These are phyloP conservation scores for Clitocybe nebularis DNA, from an alignment of 1,284 basidiomycete genomes.

Conservation along the genomic window DNA sequence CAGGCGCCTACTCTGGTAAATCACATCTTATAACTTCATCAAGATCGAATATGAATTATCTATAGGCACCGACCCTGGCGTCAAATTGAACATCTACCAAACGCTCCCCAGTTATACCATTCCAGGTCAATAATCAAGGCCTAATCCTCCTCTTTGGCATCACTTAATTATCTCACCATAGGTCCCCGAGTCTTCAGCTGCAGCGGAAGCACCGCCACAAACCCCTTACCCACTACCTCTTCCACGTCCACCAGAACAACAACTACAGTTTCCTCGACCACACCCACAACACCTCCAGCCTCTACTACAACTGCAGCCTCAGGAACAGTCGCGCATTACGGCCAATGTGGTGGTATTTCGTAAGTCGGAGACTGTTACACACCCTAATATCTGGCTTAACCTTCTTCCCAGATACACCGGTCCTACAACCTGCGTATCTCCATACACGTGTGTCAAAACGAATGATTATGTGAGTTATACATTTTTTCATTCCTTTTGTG, in stretches of 20 bases:
- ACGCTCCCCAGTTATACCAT: slow-evolving; percentile 36
- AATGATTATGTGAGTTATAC: slow-evolving; percentile 28
- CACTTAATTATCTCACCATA: slow-evolving; percentile 9
- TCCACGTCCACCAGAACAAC: slow-evolving; percentile 1
- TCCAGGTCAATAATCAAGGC: slow-evolving; percentile 26
- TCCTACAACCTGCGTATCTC: slow-evolving; percentile 28
- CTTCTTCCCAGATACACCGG: slow-evolving; percentile 26
- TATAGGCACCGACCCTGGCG: slow-evolving; percentile 38
- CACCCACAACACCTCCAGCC: slow-evolving; percentile 11
- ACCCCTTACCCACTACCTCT: too few species aligned
- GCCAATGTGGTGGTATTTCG: slow-evolving; percentile 34
- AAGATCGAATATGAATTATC: not conserved
- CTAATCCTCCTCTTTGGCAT: not conserved
- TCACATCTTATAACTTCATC: not conserved
- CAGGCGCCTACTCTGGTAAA: slow-evolving; percentile 39
- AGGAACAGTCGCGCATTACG: slow-evolving; percentile 31
- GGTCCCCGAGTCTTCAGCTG: slow-evolving; percentile 31
- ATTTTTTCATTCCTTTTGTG: not conserved
- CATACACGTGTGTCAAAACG: slow-evolving; percentile 27
- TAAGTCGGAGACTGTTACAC: slow-evolving; percentile 17
- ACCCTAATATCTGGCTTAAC: not conserved
- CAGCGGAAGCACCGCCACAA: slow-evolving; percentile 15
- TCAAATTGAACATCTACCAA: slow-evolving; percentile 44
- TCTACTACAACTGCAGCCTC: slow-evolving; percentile 1
- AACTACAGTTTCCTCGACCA: slow-evolving; percentile 3